These are phyloP conservation scores for Mycosphaerella sp. DNA, from an alignment of 2,329 filamentous ascomycete genomes.

Conservation along the genomic window DNA sequence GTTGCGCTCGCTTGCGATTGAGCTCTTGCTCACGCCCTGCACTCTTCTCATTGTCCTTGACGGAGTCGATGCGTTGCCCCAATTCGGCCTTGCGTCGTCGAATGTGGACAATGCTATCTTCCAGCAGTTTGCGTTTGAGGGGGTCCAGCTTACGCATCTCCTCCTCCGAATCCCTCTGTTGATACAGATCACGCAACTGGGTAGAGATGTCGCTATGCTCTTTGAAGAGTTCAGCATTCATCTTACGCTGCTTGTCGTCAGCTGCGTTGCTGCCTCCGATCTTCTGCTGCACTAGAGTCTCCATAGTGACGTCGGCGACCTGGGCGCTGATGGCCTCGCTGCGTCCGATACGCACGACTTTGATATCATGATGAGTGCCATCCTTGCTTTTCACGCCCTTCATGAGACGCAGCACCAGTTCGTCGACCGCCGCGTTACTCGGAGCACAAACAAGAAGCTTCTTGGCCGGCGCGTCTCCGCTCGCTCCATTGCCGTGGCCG, in stretches of 20 bases:
- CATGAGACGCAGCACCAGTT: slow-evolving; percentile 88
- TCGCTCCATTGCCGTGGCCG: slow-evolving; percentile 16
- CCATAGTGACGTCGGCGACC: slow-evolving; percentile 85
- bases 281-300: slow-evolving; percentile 76
- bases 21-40: slow-evolving; percentile 79
- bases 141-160: slow-evolving; percentile 24
- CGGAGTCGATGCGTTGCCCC: slow-evolving; percentile 75
- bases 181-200: slow-evolving; percentile 63
- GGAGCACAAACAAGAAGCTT: slow-evolving; percentile 96
- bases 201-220: slow-evolving; percentile 57
- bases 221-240: slow-evolving; percentile 62
- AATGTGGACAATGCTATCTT: slow-evolving; percentile 69
- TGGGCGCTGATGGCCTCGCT: slow-evolving; percentile 86
- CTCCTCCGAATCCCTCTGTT: slow-evolving; percentile 55
- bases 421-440: slow-evolving; percentile 95
- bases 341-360: slow-evolving; percentile 81
- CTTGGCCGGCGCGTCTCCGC: slow-evolving; percentile 50
- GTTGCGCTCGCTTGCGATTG: slow-evolving; percentile 74
- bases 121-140: slow-evolving; percentile 56
- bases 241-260: slow-evolving; percentile 42
- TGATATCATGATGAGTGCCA: slow-evolving; percentile 68
- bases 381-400: slow-evolving; percentile 70
- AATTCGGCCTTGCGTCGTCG: slow-evolving; percentile 71
- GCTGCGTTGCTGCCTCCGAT: slow-evolving; percentile 43
- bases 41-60: slow-evolving; percentile 78